Conservation (phyloP, 805 yeast genomes). For the Sporopachydermia quercuum region DNA sequence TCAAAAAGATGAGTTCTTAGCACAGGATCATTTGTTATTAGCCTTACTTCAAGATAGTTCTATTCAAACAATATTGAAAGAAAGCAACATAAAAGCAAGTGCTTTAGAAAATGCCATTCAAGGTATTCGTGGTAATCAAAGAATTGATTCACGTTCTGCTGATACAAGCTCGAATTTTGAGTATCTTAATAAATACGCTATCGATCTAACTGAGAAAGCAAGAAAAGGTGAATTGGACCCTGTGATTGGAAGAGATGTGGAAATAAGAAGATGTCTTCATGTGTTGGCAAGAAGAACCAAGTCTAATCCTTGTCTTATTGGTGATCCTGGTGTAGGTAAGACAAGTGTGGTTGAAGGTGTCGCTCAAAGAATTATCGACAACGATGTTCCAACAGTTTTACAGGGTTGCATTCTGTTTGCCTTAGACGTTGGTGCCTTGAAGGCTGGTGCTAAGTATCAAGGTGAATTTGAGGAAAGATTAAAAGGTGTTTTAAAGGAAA, state of each 20-base stretch:
- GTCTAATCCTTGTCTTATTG: constrained; percentile 91
- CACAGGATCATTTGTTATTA: constrained; percentile 83
- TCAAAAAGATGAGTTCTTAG: constrained; percentile 84
- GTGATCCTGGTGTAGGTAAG: constrained; percentile 99
- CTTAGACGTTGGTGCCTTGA: constrained; percentile 86
- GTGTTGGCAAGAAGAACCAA: constrained; percentile 95
- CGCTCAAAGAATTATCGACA: constrained; percentile 91
- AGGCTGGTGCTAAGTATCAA: constrained; percentile 97
- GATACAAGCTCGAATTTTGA: constrained; percentile 79
- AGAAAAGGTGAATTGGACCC: constrained; percentile 93
- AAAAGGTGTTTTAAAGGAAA: constrained; percentile 90
- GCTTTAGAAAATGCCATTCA: constrained; percentile 65
- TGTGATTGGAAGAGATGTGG: constrained; percentile 97
- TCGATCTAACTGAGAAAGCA: constrained; percentile 87
- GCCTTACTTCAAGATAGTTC: constrained; percentile 73
- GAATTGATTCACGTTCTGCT: constrained; percentile 87
- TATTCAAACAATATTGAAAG: constrained; percentile 58
- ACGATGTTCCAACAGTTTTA: constrained; percentile 84
- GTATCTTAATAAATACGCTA: constrained; percentile 78
- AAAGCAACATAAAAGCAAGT: constrained; percentile 50
- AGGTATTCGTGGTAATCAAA: constrained; percentile 74
- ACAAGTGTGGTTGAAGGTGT: constrained; percentile 97
- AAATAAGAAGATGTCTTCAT: constrained; percentile 86
- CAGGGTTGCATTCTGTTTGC: constrained; percentile 73
- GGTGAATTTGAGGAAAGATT: constrained; percentile 98